Conservation (phyloP, 1,139 yeast genomes). For the Nakaseomyces bracarensis region DNA sequence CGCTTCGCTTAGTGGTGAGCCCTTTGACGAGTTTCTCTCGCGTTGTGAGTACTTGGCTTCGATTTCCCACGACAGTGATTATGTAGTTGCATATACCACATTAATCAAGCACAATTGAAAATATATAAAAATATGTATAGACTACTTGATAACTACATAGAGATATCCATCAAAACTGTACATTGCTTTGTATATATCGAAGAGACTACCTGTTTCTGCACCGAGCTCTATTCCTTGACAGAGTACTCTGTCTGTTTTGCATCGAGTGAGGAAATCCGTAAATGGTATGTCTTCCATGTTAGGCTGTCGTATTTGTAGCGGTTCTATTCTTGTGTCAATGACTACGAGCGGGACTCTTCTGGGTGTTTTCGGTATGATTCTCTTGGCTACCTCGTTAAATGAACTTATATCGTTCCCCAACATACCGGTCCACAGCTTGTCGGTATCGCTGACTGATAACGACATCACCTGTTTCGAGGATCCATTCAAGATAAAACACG, state of each 20-base stretch:
- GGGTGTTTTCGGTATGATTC: slow-evolving; percentile 34
- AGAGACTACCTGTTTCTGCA: slow-evolving; percentile 38
- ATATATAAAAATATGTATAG: no score
- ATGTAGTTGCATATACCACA: slow-evolving; percentile 15
- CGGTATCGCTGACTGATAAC: slow-evolving; percentile 53
- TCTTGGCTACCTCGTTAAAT: slow-evolving; percentile 35
- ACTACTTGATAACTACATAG: slow-evolving; percentile 39
- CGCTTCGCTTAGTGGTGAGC: neutral
- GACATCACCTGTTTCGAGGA: slow-evolving; percentile 68
- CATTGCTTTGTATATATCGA: slow-evolving; percentile 47
- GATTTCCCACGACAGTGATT: slow-evolving; percentile 28
- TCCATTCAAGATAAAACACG: slow-evolving; percentile 65
- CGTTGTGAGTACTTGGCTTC: slow-evolving; percentile 17
- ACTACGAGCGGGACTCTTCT: slow-evolving; percentile 52
- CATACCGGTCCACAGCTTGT: slow-evolving; percentile 49
- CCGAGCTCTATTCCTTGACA: slow-evolving; percentile 61
- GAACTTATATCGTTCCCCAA: slow-evolving; percentile 25
- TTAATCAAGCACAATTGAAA: neutral
- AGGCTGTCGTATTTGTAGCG: neutral
- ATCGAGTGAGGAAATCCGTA: slow-evolving; percentile 30
- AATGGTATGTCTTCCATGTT: neutral
- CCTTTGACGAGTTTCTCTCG: neutral
- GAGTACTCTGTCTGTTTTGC: slow-evolving; percentile 35
- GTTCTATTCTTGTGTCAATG: slow-evolving; percentile 27
- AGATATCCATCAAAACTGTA: slow-evolving; percentile 69